Conservation (phyloP, 805 yeast species). For the Metschnikowia matae region DNA sequence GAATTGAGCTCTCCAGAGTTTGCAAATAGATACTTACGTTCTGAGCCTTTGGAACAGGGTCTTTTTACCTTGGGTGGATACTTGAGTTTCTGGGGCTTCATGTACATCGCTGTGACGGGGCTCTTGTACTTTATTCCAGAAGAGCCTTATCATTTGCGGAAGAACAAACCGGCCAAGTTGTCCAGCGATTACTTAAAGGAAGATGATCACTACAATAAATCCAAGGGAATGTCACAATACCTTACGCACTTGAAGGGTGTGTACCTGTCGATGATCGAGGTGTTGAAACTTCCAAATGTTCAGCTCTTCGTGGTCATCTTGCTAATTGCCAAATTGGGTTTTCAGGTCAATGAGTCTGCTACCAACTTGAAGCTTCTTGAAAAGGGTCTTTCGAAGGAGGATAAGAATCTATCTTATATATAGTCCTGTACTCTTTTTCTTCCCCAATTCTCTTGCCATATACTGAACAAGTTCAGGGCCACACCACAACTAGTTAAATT, state of each 20-base stretch:
- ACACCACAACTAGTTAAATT: too few species aligned
- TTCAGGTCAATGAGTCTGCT: constrained; percentile 94
- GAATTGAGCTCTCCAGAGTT: constrained; percentile 91
- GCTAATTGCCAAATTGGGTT: constrained; percentile 80
- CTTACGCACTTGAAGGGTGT: constrained; percentile 42
- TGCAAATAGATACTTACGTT: constrained; percentile 78
- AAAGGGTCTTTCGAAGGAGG: constrained; percentile 90
- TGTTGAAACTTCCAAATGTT: constrained; percentile 66
- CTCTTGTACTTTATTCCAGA: constrained; percentile 64
- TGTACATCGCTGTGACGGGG: constrained; percentile 64
- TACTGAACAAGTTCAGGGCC: too few species aligned
- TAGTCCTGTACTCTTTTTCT: too few species aligned
- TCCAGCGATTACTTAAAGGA: constrained; percentile 25
- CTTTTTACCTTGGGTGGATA: constrained; percentile 71
- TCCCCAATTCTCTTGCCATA: too few species aligned
- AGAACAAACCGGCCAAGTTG: constrained; percentile 27
- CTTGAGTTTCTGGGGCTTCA: constrained; percentile 70
- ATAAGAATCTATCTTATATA: too few species aligned
- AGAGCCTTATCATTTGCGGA: constrained; percentile 53
- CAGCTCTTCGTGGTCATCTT: constrained; percentile 72
- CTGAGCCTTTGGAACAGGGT: constrained; percentile 57
- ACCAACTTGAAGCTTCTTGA: constrained; percentile 88
- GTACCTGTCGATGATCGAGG: constrained; percentile 62
- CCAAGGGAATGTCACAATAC: constrained; percentile 8
- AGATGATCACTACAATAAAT: constrained; percentile 25